phyloP scores from a whole-genome alignment of 1,139 yeast species.

The Taphrina communis region DNA sequence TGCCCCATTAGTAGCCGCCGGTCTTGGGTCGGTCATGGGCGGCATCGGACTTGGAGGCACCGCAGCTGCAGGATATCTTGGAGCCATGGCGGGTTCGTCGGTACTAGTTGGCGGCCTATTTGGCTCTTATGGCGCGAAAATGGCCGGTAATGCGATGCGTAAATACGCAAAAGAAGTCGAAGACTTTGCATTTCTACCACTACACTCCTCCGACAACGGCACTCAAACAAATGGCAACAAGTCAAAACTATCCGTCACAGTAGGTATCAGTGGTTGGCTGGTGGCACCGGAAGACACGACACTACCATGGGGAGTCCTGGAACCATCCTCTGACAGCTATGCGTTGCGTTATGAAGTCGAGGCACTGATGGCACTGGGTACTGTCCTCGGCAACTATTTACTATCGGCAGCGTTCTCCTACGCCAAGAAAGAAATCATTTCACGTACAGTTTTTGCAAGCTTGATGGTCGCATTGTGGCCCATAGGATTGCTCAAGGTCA shows the following conservation, averaged over 20 bases:
- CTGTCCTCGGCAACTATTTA: slow-evolving; percentile 83
- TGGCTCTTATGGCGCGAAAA: slow-evolving; percentile 81
- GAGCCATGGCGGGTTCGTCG: slow-evolving; percentile 75
- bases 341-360: slow-evolving; percentile 98
- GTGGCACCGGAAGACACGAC: slow-evolving; percentile 92
- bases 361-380: slow-evolving; percentile 94
- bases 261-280: slow-evolving; percentile 71
- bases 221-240: slow-evolving; percentile 51
- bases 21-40: slow-evolving; percentile 94
- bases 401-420: slow-evolving; percentile 63
- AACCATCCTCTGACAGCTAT: slow-evolving; percentile 66
- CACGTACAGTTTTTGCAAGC: slow-evolving; percentile 86
- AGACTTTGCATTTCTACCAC: slow-evolving; percentile 90
- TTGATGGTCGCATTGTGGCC: slow-evolving; percentile 93
- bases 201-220: slow-evolving; percentile 61
- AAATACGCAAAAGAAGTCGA: slow-evolving; percentile 88
- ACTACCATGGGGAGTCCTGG: slow-evolving; percentile 96
- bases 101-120: slow-evolving; percentile 41
- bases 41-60: slow-evolving; percentile 77
- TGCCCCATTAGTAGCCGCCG: slow-evolving; percentile 98
- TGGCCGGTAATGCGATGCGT: slow-evolving; percentile 84
- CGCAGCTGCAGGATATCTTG: slow-evolving; percentile 88
- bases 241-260: slow-evolving; percentile 82
- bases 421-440: slow-evolving; percentile 41
- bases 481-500: slow-evolving; percentile 83